These are phyloP conservation scores for Neonectria hederae DNA, from an alignment of 2,329 filamentous ascomycete species.

Conservation along the genomic window DNA sequence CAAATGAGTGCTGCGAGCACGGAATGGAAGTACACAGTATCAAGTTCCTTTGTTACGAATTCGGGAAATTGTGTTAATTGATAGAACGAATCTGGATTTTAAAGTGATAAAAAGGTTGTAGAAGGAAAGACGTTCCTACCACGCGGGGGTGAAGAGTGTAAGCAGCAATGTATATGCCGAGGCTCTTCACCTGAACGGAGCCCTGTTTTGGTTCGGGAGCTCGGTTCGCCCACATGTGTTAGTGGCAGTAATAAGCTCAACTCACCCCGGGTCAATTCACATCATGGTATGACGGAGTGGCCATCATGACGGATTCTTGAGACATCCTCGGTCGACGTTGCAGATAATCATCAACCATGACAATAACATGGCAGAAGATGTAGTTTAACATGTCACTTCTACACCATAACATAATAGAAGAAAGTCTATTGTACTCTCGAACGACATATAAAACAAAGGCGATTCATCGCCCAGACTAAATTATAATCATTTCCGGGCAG, in stretches of 20 bases:
- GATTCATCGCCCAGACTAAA: slow-evolving; percentile 40
- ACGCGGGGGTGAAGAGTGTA: slow-evolving; percentile 2
- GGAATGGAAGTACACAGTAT: too few relatives aligned
- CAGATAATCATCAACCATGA: neutral
- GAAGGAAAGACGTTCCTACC: neutral
- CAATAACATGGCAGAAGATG: neutral
- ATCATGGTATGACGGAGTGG: neutral
- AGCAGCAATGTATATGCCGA: slow-evolving; percentile 37
- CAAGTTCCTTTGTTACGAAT: neutral
- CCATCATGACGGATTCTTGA: neutral
- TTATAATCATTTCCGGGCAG: slow-evolving; percentile 42
- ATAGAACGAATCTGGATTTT: neutral
- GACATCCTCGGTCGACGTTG: too few relatives aligned
- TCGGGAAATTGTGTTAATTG: neutral
- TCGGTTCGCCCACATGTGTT: slow-evolving; percentile 14
- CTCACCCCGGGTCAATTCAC: neutral
- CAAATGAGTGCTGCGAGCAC: neutral
- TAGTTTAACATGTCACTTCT: slow-evolving; percentile 4
- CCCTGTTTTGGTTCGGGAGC: slow-evolving; percentile 21
- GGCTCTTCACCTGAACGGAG: slow-evolving; percentile 27
- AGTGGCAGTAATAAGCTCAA: neutral
- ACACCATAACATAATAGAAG: neutral
- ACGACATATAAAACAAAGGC: slow-evolving; percentile 37
- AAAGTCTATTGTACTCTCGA: slow-evolving; percentile 38
- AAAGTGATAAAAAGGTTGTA: neutral